Base-by-base conservation (phyloP, 2,329 filamentous ascomycete species). In the Venturiaceae sp. region DNA sequence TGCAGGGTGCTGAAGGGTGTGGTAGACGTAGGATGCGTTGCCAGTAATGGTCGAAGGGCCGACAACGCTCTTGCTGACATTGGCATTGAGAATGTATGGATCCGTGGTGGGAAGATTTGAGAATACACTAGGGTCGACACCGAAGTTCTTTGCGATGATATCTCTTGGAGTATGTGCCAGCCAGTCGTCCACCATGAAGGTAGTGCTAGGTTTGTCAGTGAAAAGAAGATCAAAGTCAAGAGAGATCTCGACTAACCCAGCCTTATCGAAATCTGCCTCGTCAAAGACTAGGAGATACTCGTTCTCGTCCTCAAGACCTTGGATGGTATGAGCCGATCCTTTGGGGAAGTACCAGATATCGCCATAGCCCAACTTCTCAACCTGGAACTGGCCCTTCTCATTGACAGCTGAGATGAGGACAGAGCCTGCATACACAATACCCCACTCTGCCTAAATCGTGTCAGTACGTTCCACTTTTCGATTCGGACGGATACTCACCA, bases 111-210 rank as follows among this genome's bases (percentile, higher is more conserved):
- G 84, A 23, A 87, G 72, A 6, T 75, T 76, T 62, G 80, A 75
- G 62, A 88, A 87, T 50, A 84, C 77, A 0, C 78, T 78, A 23
- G 77, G 75, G 53, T 81, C 75, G 21, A 88, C 77, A 23, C 83
- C 83, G 62, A 88, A 87, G 73, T 87, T 88, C 72, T 86, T 87
- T 36, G 84, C 84, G 0, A 88, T 73, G 47, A 88, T 75, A 1
- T 75, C 72, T 58, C 79, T 81, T 0, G 85, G 85, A 0, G 84
- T 88, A 66, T 87, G 84, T 0, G 79, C 73, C 36, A 88, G 76
- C 85, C 85, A 88, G 71, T 88, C 85, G 62, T 85, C 84, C 26
- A 88, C 76, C 72, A 83, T 86, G 75, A 88, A 88, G 0, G 85
- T 87, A 0, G 83, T 86, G n/a, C 82, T 70, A 26, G 60, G 23